Evolutionary conservation across 371 early-diverging fungal genomes (phyloP).

Genomic region (Mucor circinelloides): DNA sequence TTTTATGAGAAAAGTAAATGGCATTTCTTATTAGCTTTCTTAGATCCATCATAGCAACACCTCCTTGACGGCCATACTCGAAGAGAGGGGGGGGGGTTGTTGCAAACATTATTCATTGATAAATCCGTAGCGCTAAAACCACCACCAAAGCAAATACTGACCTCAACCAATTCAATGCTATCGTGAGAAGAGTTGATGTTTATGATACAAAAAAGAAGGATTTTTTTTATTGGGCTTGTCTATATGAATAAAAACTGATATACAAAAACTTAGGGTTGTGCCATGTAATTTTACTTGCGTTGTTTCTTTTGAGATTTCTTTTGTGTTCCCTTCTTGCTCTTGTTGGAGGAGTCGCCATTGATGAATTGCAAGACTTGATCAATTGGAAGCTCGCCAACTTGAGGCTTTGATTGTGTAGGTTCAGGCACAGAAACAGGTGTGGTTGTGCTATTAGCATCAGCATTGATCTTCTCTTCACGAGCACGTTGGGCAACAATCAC

Average conservation of each 20-base stretch:
- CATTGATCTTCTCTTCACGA: slow-evolving; percentile 19
- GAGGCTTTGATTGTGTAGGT: slow-evolving; percentile 2
- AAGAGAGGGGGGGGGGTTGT: no score
- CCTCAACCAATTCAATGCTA: no score
- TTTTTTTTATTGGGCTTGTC: background rate
- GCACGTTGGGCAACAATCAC: slow-evolving; percentile 36
- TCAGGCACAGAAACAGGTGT: slow-evolving; percentile 6
- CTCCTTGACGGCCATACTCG: no score
- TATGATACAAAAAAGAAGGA: background rate
- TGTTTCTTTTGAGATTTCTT: slow-evolving; percentile 30
- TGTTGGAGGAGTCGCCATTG: slow-evolving; percentile 34
- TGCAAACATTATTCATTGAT: no score
- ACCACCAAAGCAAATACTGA: no score
- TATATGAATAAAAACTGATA: background rate
- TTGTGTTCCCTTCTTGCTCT: slow-evolving; percentile 34
- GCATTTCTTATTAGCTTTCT: no score
- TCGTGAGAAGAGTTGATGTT: no score
- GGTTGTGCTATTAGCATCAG: slow-evolving; percentile 9
- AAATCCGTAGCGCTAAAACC: no score
- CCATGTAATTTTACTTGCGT: slow-evolving; percentile 3
- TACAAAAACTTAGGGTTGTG: background rate
- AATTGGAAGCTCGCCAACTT: slow-evolving; percentile 58
- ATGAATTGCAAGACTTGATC: slow-evolving; percentile 66
- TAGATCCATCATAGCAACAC: no score
- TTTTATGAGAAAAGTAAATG: no score